Conservation (phyloP, 306 rosid species). For the cucumber (Cucumis sativus) region DNA sequence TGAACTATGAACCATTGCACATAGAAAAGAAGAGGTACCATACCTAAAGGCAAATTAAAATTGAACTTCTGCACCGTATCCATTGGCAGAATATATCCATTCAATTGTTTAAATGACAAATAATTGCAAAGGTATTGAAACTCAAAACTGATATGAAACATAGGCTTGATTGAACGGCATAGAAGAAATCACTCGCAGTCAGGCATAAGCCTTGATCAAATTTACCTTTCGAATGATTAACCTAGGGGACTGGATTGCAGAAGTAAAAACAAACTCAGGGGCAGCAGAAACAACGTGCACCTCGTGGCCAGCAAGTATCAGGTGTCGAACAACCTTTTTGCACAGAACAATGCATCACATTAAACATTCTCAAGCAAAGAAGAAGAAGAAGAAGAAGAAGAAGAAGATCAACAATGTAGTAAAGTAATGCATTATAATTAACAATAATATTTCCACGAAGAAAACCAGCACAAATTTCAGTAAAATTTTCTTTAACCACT, state of each 20-base stretch:
- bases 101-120: neutral
- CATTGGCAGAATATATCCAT: neutral
- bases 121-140: neutral
- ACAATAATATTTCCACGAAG: neutral
- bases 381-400: neutral
- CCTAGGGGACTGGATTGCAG: slow-evolving; percentile 63
- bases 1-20: neutral
- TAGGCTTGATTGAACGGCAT: neutral
- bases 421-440: neutral
- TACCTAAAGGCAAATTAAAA: neutral
- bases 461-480: neutral
- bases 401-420: neutral
- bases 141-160: neutral
- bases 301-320: slow-evolving; percentile 82
- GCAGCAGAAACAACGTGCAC: slow-evolving; percentile 94
- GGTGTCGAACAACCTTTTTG: slow-evolving; percentile 63
- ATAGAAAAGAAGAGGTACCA: neutral
- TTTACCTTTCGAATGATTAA: slow-evolving; percentile 74
- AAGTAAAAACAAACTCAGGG: slow-evolving; percentile 85
- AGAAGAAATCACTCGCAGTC: neutral
- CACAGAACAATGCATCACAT: neutral
- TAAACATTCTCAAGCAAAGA: neutral
- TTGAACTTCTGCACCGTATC: neutral
- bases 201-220: neutral
- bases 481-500: neutral